Percentiles rank a stretch among this genome's conserved stretches.
Conservation (phyloP, 2,329 filamentous ascomycete species). For the Verticillium longisporum region DNA sequence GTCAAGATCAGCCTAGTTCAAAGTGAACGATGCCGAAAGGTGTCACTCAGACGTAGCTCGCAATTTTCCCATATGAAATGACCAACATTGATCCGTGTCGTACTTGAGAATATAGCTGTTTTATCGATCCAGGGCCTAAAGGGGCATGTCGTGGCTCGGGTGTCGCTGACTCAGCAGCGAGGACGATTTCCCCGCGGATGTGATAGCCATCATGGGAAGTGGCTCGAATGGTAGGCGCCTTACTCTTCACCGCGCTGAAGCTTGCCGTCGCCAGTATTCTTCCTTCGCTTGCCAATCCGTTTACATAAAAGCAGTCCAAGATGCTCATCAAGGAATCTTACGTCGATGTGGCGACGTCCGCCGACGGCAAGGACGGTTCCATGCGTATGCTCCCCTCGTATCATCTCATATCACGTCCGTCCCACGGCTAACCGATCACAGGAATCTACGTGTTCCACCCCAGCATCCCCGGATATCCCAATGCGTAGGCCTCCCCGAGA, state of each 20-base stretch:
- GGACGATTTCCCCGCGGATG: neutral
- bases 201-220: neutral
- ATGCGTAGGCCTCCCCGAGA: conserved; percentile 53
- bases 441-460: conserved; percentile 89
- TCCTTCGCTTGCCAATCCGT: neutral
- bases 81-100: too few relatives aligned
- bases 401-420: neutral
- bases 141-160: neutral
- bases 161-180: neutral
- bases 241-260: neutral
- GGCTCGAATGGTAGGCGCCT: too few relatives aligned
- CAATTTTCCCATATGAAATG: too few relatives aligned
- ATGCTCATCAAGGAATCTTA: conserved; percentile 51
- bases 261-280: neutral
- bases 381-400: conserved; percentile 36
- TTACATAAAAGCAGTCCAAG: neutral
- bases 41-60: too few relatives aligned
- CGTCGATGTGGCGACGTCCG: conserved; percentile 41
- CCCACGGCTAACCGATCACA: conserved; percentile 26
- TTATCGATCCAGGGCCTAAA: too few relatives aligned
- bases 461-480: conserved; percentile 74
- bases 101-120: too few relatives aligned
- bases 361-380: conserved; percentile 44
- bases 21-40: too few relatives aligned
- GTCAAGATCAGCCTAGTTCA: too few relatives aligned